Conservation (phyloP, 768 basidiomycete genomes). For the Scleroderma bovista region DNA sequence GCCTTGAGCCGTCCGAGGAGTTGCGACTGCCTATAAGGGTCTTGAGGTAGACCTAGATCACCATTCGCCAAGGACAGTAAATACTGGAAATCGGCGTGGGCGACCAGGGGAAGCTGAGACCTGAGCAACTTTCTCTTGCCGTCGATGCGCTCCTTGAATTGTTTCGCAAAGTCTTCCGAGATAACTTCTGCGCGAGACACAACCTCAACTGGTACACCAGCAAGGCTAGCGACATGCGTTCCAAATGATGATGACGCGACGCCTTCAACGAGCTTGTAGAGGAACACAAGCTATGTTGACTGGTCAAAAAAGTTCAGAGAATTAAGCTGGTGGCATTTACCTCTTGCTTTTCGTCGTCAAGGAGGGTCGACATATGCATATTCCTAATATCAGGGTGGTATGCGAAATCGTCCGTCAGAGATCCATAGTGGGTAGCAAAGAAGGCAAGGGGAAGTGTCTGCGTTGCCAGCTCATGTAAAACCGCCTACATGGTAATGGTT, state of each 20-base stretch:
- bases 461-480: constrained; percentile 90
- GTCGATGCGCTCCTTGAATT: constrained; percentile 80
- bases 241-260: constrained; percentile 88
- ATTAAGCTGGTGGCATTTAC: constrained; percentile 34
- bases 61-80: constrained; percentile 60
- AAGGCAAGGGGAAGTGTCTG: constrained; percentile 88
- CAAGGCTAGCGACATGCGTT: constrained; percentile 91
- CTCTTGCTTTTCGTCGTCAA: constrained; percentile 89
- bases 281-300: constrained; percentile 68
- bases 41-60: constrained; percentile 44
- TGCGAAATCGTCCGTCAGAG: constrained; percentile 88
- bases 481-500: constrained; percentile 48
- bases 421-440: constrained; percentile 98
- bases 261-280: constrained; percentile 90
- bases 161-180: constrained; percentile 78
- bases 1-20: constrained; percentile 50
- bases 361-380: constrained; percentile 94
- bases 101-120: constrained; percentile 65
- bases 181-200: constrained; percentile 86
- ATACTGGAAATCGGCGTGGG: constrained; percentile 89
- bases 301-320: not conserved
- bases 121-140: constrained; percentile 46
- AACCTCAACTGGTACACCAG: constrained; percentile 81
- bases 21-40: constrained; percentile 47
- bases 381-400: constrained; percentile 90